phyloP scores from a whole-genome alignment of 2,329 filamentous ascomycete genomes.

The Phialophora tarda region DNA sequence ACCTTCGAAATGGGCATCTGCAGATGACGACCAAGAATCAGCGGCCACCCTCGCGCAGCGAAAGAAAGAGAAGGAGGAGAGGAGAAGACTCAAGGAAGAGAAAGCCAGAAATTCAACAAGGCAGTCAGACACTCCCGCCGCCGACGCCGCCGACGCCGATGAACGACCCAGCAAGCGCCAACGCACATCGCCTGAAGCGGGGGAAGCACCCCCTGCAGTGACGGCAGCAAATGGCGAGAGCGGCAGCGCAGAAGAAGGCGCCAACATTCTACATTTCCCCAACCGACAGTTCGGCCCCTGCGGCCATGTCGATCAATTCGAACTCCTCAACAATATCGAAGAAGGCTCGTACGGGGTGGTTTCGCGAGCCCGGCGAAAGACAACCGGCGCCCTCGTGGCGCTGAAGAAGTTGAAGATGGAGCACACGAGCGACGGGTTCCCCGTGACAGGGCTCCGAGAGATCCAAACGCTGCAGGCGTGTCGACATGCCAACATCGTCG shows the following conservation, averaged over 20 bases:
- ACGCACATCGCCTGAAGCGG: constrained; percentile 63
- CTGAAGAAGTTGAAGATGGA: constrained; percentile 95
- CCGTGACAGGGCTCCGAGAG: constrained; percentile 89
- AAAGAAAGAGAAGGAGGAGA: constrained; percentile 85
- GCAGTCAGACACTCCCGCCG: constrained; percentile 43
- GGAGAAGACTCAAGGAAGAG: constrained; percentile 80
- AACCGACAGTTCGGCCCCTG: constrained; percentile 71
- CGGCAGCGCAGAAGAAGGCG: constrained; percentile 36
- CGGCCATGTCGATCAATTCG: constrained; percentile 83
- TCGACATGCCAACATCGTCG: constrained; percentile 80
- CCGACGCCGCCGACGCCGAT: constrained; percentile 39
- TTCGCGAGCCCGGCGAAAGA: constrained; percentile 75
- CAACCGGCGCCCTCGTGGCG: constrained; percentile 81
- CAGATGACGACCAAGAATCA: constrained; percentile 71
- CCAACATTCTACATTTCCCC: constrained; percentile 74
- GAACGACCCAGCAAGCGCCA: constrained; percentile 62
- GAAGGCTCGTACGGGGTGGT: constrained; percentile 97
- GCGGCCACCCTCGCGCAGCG: constrained; percentile 70
- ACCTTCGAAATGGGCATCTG: constrained; percentile 82
- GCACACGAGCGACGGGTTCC: constrained; percentile 74
- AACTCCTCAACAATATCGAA: constrained; percentile 94
- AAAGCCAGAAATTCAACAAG: constrained; percentile 68
- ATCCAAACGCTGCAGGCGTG: constrained; percentile 88
- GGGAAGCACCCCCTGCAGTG: constrained; percentile 37
- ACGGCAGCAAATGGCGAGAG: background rate